Evolutionary conservation across 257 asterid genomes (phyloP).

Genomic region (Nicotiana tomentosiformis): DNA sequence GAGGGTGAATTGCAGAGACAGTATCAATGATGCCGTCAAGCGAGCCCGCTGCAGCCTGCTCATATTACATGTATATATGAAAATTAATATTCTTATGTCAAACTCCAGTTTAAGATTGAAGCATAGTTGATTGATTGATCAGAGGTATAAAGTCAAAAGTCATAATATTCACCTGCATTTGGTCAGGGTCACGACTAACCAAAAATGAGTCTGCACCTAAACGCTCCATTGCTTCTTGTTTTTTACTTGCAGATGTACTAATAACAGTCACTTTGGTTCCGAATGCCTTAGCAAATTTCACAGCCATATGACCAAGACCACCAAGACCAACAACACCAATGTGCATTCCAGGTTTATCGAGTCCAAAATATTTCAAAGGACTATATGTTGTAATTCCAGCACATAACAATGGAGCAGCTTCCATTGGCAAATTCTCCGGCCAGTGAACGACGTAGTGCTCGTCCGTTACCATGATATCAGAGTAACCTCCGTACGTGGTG

Average conservation of each 20-base stretch:
- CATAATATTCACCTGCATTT: constrained; percentile 4
- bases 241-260: constrained; percentile 20
- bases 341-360: constrained; percentile 20
- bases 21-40: constrained; percentile 23
- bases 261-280: constrained; percentile 23
- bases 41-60: constrained; percentile 8
- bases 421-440: constrained; percentile 20
- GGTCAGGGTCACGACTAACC: constrained; percentile 10
- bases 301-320: constrained; percentile 26
- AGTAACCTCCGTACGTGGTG: constrained; percentile 17
- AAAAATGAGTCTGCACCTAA: constrained; percentile 16
- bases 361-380: constrained; percentile 18
- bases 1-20: constrained; percentile 20
- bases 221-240: constrained; percentile 15
- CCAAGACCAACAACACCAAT: constrained; percentile 29
- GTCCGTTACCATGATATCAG: constrained; percentile 17
- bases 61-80: not conserved
- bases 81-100: not conserved
- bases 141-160: not conserved
- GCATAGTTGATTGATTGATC: not conserved
- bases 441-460: constrained; percentile 18
- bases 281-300: constrained; percentile 24
- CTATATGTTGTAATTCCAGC: constrained; percentile 28
- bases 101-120: not conserved
- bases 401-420: constrained; percentile 21